Conservation (phyloP, 768 basidiomycete species). For the Suillus weaverae region DNA sequence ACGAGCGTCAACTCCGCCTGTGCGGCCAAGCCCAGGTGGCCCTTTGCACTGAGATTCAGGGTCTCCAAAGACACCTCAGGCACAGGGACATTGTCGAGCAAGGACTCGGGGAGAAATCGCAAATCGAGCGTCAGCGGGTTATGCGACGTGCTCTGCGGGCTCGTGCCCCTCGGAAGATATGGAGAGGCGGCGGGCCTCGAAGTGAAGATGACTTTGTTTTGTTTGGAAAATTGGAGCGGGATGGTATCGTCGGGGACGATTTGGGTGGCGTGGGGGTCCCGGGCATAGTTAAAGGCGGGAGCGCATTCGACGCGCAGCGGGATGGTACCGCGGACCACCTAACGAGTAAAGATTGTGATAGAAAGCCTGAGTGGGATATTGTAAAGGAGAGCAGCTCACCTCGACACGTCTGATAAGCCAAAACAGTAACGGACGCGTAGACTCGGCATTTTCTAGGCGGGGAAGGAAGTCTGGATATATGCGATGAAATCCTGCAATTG, state of each 20-base stretch:
- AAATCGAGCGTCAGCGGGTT: constrained; percentile 61
- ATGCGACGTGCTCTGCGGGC: constrained; percentile 23
- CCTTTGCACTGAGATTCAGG: constrained; percentile 67
- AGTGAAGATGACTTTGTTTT: constrained; percentile 63
- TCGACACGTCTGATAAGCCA: constrained; percentile 88
- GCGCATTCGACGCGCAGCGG: constrained; percentile 87
- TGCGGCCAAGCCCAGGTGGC: constrained; percentile 72
- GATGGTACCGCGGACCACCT: constrained; percentile 82
- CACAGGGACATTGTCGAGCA: constrained; percentile 46
- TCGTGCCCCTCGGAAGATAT: background rate
- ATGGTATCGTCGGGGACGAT: constrained; percentile 51
- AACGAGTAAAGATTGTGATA: constrained; percentile 5
- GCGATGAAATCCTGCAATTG: constrained; percentile 8
- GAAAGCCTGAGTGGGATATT: background rate
- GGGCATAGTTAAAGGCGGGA: constrained; percentile 95
- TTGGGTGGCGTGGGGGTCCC: constrained; percentile 66
- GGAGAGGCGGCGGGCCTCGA: constrained; percentile 27
- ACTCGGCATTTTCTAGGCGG: constrained; percentile 44
- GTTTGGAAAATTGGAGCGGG: constrained; percentile 31
- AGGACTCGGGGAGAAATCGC: constrained; percentile 66
- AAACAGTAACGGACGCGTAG: constrained; percentile 65
- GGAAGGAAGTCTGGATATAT: constrained; percentile 69
- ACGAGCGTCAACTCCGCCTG: constrained; percentile 57
- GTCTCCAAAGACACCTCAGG: constrained; percentile 60
- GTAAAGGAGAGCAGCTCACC: constrained; percentile 30